These are phyloP conservation scores for Orbilia quercus DNA, from an alignment of 2,329 filamentous ascomycete genomes.

Conservation along the genomic window DNA sequence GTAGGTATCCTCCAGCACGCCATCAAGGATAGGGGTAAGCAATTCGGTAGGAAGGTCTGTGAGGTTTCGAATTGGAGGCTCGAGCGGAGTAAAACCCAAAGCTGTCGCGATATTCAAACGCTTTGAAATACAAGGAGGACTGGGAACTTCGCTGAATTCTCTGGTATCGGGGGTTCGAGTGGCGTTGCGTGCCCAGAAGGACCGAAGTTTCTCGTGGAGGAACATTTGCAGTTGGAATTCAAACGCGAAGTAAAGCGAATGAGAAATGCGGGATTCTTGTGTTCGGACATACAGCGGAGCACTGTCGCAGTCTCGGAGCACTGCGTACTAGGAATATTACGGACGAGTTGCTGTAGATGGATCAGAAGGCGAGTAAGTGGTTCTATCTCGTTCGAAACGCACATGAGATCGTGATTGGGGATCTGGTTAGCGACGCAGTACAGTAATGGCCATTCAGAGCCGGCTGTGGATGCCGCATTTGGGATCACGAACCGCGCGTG, in stretches of 20 bases:
- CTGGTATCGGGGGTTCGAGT: constrained; percentile 16
- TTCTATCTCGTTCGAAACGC: background rate
- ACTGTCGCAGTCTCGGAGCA: constrained; percentile 1
- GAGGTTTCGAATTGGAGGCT: background rate
- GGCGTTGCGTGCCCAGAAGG: constrained; percentile 1
- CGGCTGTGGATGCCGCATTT: constrained; percentile 14
- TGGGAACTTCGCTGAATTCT: background rate
- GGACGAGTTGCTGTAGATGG: background rate
- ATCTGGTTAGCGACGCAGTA: no score
- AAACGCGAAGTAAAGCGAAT: constrained; percentile 15
- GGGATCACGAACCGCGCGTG: constrained; percentile 1
- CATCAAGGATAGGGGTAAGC: constrained; percentile 23
- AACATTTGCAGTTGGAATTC: no score
- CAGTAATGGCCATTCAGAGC: background rate
- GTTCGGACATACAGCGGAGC: background rate
- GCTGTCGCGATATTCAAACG: background rate
- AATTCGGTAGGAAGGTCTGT: constrained; percentile 38
- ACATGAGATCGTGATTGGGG: background rate
- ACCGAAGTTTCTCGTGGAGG: constrained; percentile 13
- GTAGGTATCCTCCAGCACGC: constrained; percentile 10
- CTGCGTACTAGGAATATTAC: background rate
- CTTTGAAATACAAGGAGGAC: constrained; percentile 2
- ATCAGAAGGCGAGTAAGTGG: no score
- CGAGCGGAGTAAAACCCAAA: background rate
- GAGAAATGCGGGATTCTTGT: background rate